Evolutionary conservation across 805 yeast genomes (phyloP).

Genomic region (Lipomyces sp.): DNA sequence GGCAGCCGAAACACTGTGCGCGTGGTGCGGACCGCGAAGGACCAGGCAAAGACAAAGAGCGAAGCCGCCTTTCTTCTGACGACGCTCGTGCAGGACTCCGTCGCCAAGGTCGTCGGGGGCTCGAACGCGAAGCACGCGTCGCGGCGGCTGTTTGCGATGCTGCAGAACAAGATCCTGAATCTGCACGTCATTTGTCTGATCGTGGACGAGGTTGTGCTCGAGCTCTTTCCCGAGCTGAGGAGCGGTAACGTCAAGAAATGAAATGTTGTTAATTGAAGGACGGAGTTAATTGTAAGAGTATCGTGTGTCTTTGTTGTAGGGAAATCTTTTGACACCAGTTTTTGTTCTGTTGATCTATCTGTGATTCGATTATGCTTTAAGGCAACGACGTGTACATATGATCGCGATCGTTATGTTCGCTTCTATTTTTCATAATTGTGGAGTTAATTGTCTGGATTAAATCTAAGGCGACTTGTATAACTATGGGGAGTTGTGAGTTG

Average conservation of each 20-base stretch:
- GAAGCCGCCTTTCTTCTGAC: conserved; percentile 60
- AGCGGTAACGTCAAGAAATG: background rate
- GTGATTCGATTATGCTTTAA: no score
- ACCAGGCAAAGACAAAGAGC: conserved; percentile 51
- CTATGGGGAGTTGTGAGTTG: no score
- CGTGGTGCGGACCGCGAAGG: conserved; percentile 40
- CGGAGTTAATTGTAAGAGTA: background rate
- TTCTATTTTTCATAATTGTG: no score
- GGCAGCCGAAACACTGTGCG: conserved; percentile 16
- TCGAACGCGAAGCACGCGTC: conserved; percentile 64
- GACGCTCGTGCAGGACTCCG: conserved; percentile 57
- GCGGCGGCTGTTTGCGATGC: conserved; percentile 54
- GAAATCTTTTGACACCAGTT: no score
- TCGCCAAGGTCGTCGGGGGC: conserved; percentile 71
- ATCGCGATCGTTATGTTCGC: no score
- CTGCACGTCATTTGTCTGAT: conserved; percentile 49
- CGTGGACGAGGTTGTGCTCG: conserved; percentile 25
- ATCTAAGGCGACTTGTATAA: no score
- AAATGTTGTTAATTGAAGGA: background rate
- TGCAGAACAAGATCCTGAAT: conserved; percentile 72
- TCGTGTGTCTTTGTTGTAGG: background rate
- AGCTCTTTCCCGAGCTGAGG: conserved; percentile 24
- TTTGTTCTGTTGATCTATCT: no score
- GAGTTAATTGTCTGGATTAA: no score
- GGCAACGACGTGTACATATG: no score